Base-by-base conservation (phyloP, 371 early-diverging fungal genomes). In the Conidiobolus incongruus region DNA sequence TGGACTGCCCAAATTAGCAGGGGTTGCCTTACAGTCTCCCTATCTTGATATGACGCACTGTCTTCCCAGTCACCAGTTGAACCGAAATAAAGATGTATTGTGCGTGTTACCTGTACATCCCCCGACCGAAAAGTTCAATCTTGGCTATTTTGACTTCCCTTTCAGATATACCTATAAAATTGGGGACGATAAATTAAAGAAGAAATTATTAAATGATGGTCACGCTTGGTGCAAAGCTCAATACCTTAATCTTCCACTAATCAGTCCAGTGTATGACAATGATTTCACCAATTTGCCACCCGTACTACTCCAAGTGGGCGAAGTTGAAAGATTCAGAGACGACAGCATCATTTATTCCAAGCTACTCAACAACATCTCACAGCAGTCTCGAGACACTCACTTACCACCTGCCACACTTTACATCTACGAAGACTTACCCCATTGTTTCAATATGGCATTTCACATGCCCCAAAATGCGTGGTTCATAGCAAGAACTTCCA, bases 211-310 rank as follows among this genome's bases (percentile, higher is more conserved):
- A 13, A 13, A 6, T 24, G n/a, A 42, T 31, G 45, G 71, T 8
- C 75, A 74, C 32, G 65, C 67, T 48, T 74, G 70, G 53, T 64
- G 69, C 0, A 46, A 32, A 19, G 70, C 69, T 40, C 51, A 51
- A 7, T 51, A 53, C 3, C 49, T 73, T 6, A 61, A 60, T 19
- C 48, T 62, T 35, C 55, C 58, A 0, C 54, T 56, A 17, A 49
- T 60, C 31, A 53, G 53, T 10, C 61, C 61, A 1, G 37, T 60
- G n/a, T 52, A 47, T 38, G 53, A 51, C 1, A 52, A 57, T 35
- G 40, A 38, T 17, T 52, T 52, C 48, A 59, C 58, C 48, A 61
- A 23, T 44, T 56, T 50, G 40, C 66, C 49, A 40, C 68, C 38
- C 38, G 52, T 45, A 56, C 54, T 51, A 53, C 60, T 56, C 47